Evolutionary conservation across 345 rosid species (phyloP).

Genomic region (Gossypium stocksii): DNA sequence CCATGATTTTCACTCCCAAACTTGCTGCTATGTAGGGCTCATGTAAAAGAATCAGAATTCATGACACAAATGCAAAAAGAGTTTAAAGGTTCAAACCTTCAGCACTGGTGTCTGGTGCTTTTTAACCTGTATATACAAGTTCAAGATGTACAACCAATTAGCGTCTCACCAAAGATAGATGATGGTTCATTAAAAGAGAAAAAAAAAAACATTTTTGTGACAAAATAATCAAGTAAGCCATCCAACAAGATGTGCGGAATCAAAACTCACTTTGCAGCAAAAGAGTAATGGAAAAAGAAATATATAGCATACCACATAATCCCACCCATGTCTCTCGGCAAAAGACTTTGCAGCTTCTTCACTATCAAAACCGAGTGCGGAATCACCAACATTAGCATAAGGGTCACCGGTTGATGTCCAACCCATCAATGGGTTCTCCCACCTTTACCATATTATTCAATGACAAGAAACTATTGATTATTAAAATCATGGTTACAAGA

Average conservation of each 20-base stretch:
- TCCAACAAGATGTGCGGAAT: neutral
- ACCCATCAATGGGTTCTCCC: slow-evolving; percentile 99
- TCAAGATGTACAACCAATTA: slow-evolving; percentile 2
- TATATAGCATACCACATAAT: slow-evolving; percentile 51
- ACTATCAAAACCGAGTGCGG: slow-evolving; percentile 68
- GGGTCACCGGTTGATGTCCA: slow-evolving; percentile 99
- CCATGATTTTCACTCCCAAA: neutral
- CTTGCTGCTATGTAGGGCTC: neutral
- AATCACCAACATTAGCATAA: slow-evolving; percentile 93
- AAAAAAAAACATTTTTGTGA: neutral
- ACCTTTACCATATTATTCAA: slow-evolving; percentile 37
- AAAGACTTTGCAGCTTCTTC: slow-evolving; percentile 79
- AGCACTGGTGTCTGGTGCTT: slow-evolving; percentile 58
- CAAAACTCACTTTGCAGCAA: neutral
- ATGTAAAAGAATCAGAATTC: neutral
- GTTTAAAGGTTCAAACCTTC: slow-evolving; percentile 35
- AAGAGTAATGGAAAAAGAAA: neutral
- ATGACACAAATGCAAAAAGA: neutral
- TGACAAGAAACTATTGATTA: neutral
- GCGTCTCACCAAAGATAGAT: neutral
- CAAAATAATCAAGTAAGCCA: neutral
- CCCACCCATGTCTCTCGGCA: slow-evolving; percentile 93
- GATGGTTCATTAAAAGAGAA: neutral
- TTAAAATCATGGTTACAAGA: neutral
- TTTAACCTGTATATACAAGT: slow-evolving; percentile 55